Conservation (phyloP, 768 basidiomycete genomes). For the Pseudohyphozyma bogoriensis region DNA sequence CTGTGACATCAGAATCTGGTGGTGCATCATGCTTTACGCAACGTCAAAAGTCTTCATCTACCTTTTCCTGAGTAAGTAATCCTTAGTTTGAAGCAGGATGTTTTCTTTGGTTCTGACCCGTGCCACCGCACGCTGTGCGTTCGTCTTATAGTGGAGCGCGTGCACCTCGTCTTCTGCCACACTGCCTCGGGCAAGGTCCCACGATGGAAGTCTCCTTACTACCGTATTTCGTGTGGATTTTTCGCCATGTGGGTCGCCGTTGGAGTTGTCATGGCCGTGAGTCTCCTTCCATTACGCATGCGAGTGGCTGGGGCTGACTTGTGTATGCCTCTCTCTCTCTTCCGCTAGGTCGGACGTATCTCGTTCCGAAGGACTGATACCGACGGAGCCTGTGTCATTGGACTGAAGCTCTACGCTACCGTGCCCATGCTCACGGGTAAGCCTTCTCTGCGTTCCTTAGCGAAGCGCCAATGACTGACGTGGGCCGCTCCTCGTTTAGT, state of each 20-base stretch:
- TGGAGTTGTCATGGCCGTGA: constrained; percentile 5
- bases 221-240: constrained; percentile 6
- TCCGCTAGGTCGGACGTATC: not conserved
- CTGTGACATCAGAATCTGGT: too few species aligned
- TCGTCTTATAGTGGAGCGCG: constrained; percentile 26
- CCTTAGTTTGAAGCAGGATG: too few species aligned
- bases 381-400: constrained; percentile 28
- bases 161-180: constrained; percentile 16
- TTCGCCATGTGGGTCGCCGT: constrained; percentile 3
- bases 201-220: constrained; percentile 16
- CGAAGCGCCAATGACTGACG: too few species aligned
- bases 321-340: constrained; percentile 10
- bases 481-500: too few species aligned
- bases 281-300: not conserved
- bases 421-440: constrained; percentile 13
- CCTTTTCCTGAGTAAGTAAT: too few species aligned
- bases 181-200: not conserved
- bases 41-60: constrained; percentile 23
- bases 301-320: constrained; percentile 1
- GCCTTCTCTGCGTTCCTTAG: too few species aligned
- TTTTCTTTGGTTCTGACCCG: too few species aligned
- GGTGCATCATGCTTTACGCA: constrained; percentile 26
- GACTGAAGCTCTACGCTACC: constrained; percentile 15
- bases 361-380: too few species aligned
- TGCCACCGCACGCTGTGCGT: not conserved